Evolutionary conservation across 2,329 filamentous ascomycete species (phyloP).

Genomic region (Alternaria gaisen): DNA sequence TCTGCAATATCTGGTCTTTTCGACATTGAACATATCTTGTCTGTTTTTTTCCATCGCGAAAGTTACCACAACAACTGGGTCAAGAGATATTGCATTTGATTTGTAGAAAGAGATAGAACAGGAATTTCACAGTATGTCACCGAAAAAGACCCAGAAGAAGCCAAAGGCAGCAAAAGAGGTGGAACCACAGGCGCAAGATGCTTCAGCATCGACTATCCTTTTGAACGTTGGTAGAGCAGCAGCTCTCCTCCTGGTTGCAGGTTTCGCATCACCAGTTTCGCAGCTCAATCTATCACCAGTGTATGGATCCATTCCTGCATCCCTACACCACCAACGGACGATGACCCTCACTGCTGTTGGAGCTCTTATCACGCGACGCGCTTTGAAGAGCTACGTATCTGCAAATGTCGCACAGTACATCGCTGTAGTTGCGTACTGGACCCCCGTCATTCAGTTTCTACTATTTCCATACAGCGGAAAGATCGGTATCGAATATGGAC

Average conservation of each 20-base stretch:
- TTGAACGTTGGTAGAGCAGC: constrained; percentile 46
- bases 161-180: constrained; percentile 43
- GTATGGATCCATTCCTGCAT: constrained; percentile 83
- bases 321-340: constrained; percentile 73
- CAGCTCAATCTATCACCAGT: constrained; percentile 83
- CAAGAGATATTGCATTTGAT: neutral
- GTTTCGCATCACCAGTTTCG: constrained; percentile 73
- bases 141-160: constrained; percentile 47
- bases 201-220: constrained; percentile 34
- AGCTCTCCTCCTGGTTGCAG: constrained; percentile 64
- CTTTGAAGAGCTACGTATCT: constrained; percentile 61
- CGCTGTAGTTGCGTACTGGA: constrained; percentile 77
- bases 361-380: constrained; percentile 75
- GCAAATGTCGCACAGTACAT: constrained; percentile 63
- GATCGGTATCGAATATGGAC: constrained; percentile 76
- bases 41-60: neutral
- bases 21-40: neutral
- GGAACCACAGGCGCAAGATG: constrained; percentile 33
- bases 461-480: constrained; percentile 72
- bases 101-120: constrained; percentile 16
- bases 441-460: constrained; percentile 76
- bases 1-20: constrained; percentile 29
- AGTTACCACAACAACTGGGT: too few species aligned
- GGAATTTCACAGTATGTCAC: constrained; percentile 36
- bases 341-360: constrained; percentile 72